Conservation (phyloP, 768 basidiomycete genomes). For the Lactarius evosmus region DNA sequence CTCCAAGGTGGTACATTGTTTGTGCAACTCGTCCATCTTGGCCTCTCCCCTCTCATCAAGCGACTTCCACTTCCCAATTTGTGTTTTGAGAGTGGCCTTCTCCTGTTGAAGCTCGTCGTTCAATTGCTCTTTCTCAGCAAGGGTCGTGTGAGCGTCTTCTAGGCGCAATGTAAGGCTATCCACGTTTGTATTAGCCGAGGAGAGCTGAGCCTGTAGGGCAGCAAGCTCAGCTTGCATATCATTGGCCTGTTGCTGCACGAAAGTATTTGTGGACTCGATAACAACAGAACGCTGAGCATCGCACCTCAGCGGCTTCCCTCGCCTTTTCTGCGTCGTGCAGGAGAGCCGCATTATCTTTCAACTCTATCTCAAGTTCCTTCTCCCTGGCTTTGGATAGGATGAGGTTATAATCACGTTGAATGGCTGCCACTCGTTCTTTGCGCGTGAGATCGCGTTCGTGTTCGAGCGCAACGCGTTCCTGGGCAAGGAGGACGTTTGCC, state of each 20-base stretch:
- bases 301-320: conserved; percentile 33
- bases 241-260: conserved; percentile 40
- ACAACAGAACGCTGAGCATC: conserved; percentile 25
- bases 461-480: conserved; percentile 48
- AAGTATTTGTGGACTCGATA: neutral
- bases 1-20: conserved; percentile 55
- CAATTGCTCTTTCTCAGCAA: conserved; percentile 51
- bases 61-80: conserved; percentile 66
- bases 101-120: conserved; percentile 58
- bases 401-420: conserved; percentile 66
- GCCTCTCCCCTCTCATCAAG: conserved; percentile 62
- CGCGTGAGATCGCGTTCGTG: conserved; percentile 53
- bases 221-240: conserved; percentile 50
- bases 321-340: conserved; percentile 32
- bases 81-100: conserved; percentile 53
- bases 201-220: conserved; percentile 45
- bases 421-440: conserved; percentile 53
- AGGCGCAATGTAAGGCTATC: conserved; percentile 56
- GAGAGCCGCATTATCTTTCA: conserved; percentile 44
- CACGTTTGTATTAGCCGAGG: conserved; percentile 49
- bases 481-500: conserved; percentile 51
- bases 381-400: conserved; percentile 66
- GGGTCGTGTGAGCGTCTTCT: conserved; percentile 52
- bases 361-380: conserved; percentile 51
- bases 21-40: conserved; percentile 53